These are phyloP conservation scores for Cinnamomum chago DNA, from an alignment of 164 flowering plant species.

Conservation along the genomic window DNA sequence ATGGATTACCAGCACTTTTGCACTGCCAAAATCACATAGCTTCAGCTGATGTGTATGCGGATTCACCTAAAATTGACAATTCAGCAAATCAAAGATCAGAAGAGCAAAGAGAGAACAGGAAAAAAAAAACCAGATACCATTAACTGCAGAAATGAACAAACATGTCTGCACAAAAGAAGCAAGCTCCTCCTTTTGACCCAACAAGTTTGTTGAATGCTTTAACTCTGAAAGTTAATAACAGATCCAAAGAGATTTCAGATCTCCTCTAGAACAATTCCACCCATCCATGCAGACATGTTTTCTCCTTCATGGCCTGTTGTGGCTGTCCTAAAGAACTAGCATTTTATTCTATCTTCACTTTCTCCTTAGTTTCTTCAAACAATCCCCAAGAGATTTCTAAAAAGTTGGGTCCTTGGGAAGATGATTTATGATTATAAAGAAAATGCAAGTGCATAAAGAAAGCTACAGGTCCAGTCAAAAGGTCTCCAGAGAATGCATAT, in stretches of 20 bases:
- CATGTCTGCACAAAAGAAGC: neutral
- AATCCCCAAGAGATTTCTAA: neutral
- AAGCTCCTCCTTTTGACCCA: neutral
- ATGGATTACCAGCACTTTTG: constrained; percentile 83
- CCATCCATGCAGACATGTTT: neutral
- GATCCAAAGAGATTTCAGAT: neutral
- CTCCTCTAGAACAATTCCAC: neutral
- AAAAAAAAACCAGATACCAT: neutral
- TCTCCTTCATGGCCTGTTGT: neutral
- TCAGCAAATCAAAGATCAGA: neutral
- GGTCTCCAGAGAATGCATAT: neutral
- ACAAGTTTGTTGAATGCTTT: neutral
- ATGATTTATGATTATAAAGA: neutral
- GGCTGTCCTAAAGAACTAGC: no score
- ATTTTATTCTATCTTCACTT: neutral
- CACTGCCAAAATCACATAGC: constrained; percentile 96
- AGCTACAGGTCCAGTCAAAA: neutral
- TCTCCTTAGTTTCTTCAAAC: neutral
- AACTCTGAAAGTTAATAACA: neutral
- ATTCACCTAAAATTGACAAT: constrained; percentile 58
- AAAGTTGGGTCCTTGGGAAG: neutral
- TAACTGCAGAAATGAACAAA: neutral
- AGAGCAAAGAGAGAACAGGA: neutral
- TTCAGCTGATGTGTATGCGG: constrained; percentile 97
- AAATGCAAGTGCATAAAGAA: neutral